phyloP scores from a whole-genome alignment of 495 filamentous ascomycete species.

The Patellaria atrata region DNA sequence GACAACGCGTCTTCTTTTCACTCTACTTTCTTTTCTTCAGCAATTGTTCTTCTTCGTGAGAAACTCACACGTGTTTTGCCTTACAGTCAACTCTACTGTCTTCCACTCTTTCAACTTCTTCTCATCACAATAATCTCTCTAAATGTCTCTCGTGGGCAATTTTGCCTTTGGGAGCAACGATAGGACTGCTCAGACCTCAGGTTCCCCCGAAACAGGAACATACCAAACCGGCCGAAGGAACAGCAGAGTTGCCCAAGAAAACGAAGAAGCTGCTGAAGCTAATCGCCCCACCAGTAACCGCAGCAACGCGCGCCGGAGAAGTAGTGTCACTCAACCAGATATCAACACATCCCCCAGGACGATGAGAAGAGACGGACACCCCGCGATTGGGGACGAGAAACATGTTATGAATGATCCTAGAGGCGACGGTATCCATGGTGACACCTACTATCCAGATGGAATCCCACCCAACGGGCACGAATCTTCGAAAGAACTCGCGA shows the following conservation, averaged over 20 bases:
- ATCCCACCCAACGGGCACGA: constrained; percentile 5
- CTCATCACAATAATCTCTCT: too few relatives aligned
- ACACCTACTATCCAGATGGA: too few relatives aligned
- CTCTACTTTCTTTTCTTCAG: too few relatives aligned
- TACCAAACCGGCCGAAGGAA: constrained; percentile 3
- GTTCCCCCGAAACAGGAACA: background rate
- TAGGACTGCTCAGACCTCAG: constrained; percentile 8
- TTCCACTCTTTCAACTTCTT: background rate
- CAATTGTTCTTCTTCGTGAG: too few relatives aligned
- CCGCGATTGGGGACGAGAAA: constrained; percentile 4
- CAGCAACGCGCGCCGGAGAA: too few relatives aligned
- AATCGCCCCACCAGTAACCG: too few relatives aligned
- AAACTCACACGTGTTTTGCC: too few relatives aligned
- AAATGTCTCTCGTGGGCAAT: constrained; percentile 20
- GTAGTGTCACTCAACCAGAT: background rate
- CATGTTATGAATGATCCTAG: too few relatives aligned
- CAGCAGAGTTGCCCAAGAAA: background rate
- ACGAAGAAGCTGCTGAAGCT: background rate
- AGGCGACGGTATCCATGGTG: too few relatives aligned
- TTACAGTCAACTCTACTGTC: too few relatives aligned
- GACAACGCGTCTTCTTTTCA: too few relatives aligned
- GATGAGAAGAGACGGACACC: constrained; percentile 4
- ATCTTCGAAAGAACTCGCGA: constrained; percentile 2
- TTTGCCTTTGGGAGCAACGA: constrained; percentile 19
- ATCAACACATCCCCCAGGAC: constrained; percentile 3